Evolutionary conservation across 352 stramenopile species (phyloP), one percentile per base, ranked within the genome.

Genomic region (Pilasporangium apinafurcum): DNA sequence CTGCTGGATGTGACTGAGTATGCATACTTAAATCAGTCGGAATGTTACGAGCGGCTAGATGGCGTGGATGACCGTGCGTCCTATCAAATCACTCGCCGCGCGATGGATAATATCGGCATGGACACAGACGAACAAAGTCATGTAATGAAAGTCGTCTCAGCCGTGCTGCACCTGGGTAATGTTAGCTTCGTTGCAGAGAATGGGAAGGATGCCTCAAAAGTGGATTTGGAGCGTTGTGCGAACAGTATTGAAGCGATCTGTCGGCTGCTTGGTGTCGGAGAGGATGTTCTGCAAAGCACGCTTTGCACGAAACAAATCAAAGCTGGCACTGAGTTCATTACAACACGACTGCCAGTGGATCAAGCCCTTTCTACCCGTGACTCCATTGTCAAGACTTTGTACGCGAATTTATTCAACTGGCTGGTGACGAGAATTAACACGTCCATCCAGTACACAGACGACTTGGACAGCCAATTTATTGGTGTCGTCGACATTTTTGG

Each of bases 351-450:
- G 16, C 59, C 71, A 7, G 59, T 86, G 21, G 59, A 73, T 14
- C 80, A 95, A 27, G 83, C 85, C 0, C 40, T 75, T 2, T 78
- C 68, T 13, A 92, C 83, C 6, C 76, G 86, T 12, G 86, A 95
- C 44, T 86, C 85, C 12, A 62, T 96, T 17, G 82, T 85, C 18
- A 94, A 93, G 51, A 92, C 76, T 7, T 59, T 96, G 6, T 96
- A 96, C 59, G 76, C 79, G 5, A 86, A 89, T 39, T 46, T 96
- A 44, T 96, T 96, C 62, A 83, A 96, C 33, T 98, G 92, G 91
- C 72, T 98, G 24, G 95, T 99, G 8, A 66, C 81, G 38, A 71
- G 81, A 26, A 96, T 98, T 62, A 98, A 98, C 61, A 62, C 66
- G 56, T 96, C 65, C 42, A 93, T 97, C 48, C 63, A 90, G 61